Percentiles rank a stretch among this genome's conserved stretches.
Conservation (phyloP, 2,329 filamentous ascomycete genomes). For the Hypomyces perniciosus region DNA sequence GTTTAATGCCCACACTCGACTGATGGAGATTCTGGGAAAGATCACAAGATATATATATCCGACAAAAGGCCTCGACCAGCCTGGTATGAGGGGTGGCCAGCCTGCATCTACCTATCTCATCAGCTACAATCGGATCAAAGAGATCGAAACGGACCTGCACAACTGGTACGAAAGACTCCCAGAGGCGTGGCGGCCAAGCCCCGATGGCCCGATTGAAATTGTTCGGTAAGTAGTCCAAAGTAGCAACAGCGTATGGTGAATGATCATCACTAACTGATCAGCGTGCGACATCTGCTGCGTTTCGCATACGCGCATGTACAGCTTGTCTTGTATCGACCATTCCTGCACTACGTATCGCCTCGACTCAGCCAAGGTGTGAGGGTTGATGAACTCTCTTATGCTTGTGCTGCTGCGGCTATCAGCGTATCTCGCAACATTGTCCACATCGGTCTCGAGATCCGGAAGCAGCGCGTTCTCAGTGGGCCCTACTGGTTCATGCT, state of each 20-base stretch:
- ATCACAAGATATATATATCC: slow-evolving; percentile 63
- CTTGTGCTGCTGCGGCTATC: slow-evolving; percentile 58
- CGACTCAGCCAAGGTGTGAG: slow-evolving; percentile 48
- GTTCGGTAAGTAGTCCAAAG: slow-evolving; percentile 54
- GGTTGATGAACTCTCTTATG: slow-evolving; percentile 72
- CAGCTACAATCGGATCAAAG: slow-evolving; percentile 56
- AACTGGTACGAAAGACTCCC: slow-evolving; percentile 64
- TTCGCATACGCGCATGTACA: slow-evolving; percentile 81
- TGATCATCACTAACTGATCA: slow-evolving; percentile 19
- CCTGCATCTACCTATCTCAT: slow-evolving; percentile 53
- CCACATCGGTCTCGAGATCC: slow-evolving; percentile 73
- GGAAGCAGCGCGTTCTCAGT: slow-evolving; percentile 65
- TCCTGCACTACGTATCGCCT: slow-evolving; percentile 75
- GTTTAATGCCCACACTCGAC: slow-evolving; percentile 58
- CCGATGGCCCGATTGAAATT: slow-evolving; percentile 67
- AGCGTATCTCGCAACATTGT: slow-evolving; percentile 67
- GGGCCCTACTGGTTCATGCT: slow-evolving; percentile 85
- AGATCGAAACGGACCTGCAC: slow-evolving; percentile 58
- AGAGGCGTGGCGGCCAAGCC: slow-evolving; percentile 69
- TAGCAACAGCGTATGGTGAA: background rate
- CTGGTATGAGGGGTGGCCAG: slow-evolving; percentile 35
- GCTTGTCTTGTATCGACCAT: slow-evolving; percentile 75
- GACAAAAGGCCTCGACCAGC: slow-evolving; percentile 49
- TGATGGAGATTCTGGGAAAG: slow-evolving; percentile 59
- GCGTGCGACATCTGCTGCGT: slow-evolving; percentile 67